A percentile compares a stretch with the other conserved stretches of the same genome.
These are phyloP conservation scores for Salvia hispanica DNA, from an alignment of 257 asterid species.

Conservation along the genomic window DNA sequence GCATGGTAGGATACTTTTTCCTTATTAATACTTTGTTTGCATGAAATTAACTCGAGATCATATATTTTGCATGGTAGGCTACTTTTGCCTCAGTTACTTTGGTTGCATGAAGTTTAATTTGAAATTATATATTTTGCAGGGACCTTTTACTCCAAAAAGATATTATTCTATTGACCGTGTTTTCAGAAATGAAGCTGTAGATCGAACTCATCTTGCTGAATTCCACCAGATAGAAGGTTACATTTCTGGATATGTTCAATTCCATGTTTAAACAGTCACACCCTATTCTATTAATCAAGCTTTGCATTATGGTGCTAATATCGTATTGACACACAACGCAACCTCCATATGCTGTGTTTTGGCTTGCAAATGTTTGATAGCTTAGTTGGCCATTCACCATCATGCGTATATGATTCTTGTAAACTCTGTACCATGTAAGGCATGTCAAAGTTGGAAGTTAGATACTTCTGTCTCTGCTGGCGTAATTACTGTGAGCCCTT, in stretches of 20 bases:
- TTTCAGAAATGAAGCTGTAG: constrained; percentile 97
- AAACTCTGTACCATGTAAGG: background rate
- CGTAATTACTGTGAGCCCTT: background rate
- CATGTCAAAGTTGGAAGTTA: background rate
- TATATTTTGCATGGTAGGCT: background rate
- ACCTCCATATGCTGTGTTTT: constrained; percentile 2
- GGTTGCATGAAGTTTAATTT: constrained; percentile 25
- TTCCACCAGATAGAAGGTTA: constrained; percentile 99
- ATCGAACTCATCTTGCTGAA: constrained; percentile 97
- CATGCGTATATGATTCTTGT: constrained; percentile 1
- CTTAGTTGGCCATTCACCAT: background rate
- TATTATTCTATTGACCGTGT: constrained; percentile 97
- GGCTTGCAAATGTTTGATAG: background rate
- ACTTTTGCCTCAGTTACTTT: constrained; percentile 9
- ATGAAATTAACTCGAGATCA: constrained; percentile 12
- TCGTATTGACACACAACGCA: background rate
- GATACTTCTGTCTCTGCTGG: background rate
- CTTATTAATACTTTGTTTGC: constrained; percentile 18
- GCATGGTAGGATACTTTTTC: constrained; percentile 1
- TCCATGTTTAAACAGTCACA: background rate
- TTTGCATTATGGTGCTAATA: background rate
- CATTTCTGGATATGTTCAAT: constrained; percentile 15
- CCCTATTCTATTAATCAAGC: background rate
- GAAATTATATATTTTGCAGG: constrained; percentile 40
- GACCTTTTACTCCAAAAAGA: constrained; percentile 77